A percentile compares a stretch with the other conserved stretches of the same genome.
phyloP scores from a whole-genome alignment of 306 rosid species.

The Ziziphus jujuba region DNA sequence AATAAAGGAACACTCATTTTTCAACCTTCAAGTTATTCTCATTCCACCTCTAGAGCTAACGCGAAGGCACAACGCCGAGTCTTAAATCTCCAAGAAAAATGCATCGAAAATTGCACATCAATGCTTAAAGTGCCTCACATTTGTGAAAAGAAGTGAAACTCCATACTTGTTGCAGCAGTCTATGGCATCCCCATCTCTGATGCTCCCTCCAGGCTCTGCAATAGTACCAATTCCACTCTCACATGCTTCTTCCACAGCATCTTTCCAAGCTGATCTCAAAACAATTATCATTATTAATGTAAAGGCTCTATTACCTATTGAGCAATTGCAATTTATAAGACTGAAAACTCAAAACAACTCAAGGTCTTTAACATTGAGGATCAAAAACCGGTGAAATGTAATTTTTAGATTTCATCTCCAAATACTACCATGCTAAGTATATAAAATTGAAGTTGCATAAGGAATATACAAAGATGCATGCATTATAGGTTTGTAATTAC shows the following conservation, averaged over 20 bases:
- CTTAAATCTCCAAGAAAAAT: no score
- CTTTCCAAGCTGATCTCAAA: constrained; percentile 83
- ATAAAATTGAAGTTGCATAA: not conserved
- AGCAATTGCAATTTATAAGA: not conserved
- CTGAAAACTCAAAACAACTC: not conserved
- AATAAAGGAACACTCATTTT: no score
- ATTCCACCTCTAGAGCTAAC: no score
- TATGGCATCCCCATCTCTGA: constrained; percentile 79
- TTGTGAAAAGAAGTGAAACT: constrained; percentile 79
- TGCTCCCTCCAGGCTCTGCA: constrained; percentile 91
- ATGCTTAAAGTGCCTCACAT: constrained; percentile 89
- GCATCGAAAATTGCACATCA: constrained; percentile 8
- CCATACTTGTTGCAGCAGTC: constrained; percentile 89
- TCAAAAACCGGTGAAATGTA: no score
- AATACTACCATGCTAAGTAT: not conserved
- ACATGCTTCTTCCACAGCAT: constrained; percentile 96
- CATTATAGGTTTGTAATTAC: constrained; percentile 35
- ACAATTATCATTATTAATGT: constrained; percentile 9
- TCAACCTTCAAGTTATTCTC: no score
- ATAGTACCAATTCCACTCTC: constrained; percentile 63
- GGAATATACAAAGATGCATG: not conserved
- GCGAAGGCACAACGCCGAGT: no score
- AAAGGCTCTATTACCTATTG: not conserved
- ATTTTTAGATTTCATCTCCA: no score
- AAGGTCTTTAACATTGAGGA: not conserved